Base-by-base conservation (phyloP, 345 rosid species). In the Citrus inodora region DNA sequence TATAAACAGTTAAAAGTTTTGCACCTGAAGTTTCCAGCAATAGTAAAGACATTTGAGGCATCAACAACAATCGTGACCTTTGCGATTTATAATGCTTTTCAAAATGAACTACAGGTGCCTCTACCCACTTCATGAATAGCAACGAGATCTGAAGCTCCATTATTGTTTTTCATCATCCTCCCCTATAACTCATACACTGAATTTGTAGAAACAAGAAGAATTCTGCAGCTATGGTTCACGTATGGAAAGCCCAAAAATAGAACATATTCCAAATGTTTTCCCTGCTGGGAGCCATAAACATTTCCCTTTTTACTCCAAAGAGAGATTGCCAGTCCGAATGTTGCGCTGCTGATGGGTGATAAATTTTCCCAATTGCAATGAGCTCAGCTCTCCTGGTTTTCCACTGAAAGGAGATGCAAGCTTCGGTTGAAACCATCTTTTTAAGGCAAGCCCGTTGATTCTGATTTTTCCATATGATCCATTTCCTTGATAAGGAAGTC, bases 381-480 rank as follows among this genome's bases (percentile, higher is more conserved):
- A 83, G 67, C 86, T 82, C 61, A 86, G 83, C 38, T 87, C 91
- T 38, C 87, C 91, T 37, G 90, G 93, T 84, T 84, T 92, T 78
- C 88, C 89, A 51, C 83, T 82, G 83, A 88, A 90, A 32, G 97
- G 93, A 64, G 89, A 89, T 67, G 83, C 86, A 13, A 91, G 91
- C 86, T 92, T 92, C 51, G 98, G 98, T 71, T 84, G 95, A 53
- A 95, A 84, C 98, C 98, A 95, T 80, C 93, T 90, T 83, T 83
- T 88, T 79, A 95, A 77, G 32, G 93, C 79, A 70, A 91, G 88
- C 42, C 98, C 98, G 62, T 81, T 90, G 81, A 95, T 91, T 84
- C 93, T 87, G 81, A 95, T 75, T 79, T 78, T 90, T 58, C 92
- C 95, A 48, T 70, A 85, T 32, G 96, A 90, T 71, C 84, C 98